These are phyloP conservation scores for Capsicum rhomboideum DNA, from an alignment of 257 asterid species.

Conservation along the genomic window DNA sequence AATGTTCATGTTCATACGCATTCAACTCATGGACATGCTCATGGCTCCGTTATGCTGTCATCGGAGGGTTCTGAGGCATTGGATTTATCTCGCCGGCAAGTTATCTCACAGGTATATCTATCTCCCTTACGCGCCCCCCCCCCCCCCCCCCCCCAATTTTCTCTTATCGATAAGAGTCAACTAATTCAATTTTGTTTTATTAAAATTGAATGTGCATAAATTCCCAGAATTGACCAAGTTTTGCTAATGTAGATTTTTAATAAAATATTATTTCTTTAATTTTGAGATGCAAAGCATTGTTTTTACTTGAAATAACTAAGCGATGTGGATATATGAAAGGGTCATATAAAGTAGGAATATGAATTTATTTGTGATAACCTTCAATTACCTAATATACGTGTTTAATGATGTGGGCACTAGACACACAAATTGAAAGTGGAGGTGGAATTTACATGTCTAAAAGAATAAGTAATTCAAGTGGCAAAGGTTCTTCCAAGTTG, in stretches of 20 bases:
- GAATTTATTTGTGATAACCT: too few species aligned
- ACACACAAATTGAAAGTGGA: neutral
- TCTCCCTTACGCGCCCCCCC: too few species aligned
- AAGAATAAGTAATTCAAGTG: neutral
- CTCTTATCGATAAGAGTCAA: neutral
- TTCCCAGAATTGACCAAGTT: neutral
- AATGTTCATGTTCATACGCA: constrained; percentile 14
- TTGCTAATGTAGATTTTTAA: neutral
- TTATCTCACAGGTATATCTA: constrained; percentile 17
- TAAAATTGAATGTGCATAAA: neutral
- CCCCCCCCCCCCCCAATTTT: too few species aligned
- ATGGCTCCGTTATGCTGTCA: constrained; percentile 4
- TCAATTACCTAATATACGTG: too few species aligned
- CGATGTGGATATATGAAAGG: neutral
- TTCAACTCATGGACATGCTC: constrained; percentile 18
- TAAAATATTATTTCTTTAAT: neutral
- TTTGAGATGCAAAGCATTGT: neutral
- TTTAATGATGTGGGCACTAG: neutral
- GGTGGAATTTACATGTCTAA: neutral
- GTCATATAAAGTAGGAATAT: too few species aligned
- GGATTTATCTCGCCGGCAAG: constrained; percentile 11
- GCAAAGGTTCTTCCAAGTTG: neutral
- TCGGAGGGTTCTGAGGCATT: neutral
- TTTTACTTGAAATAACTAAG: neutral
- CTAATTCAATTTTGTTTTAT: neutral